These are phyloP conservation scores for Ustilago loliicola DNA, from an alignment of 1,284 basidiomycete species.

Conservation along the genomic window DNA sequence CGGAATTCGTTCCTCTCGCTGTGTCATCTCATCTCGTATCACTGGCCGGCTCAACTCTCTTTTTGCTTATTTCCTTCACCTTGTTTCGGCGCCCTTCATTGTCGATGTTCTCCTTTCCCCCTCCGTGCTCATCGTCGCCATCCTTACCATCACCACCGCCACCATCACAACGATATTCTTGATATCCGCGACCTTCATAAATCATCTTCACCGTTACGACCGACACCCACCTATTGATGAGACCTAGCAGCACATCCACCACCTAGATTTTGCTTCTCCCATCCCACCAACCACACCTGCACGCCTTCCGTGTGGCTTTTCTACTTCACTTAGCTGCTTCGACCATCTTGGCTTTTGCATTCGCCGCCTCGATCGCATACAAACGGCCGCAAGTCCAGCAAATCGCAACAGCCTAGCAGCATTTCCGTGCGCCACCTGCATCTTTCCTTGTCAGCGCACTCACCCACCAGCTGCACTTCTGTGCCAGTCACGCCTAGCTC, in stretches of 20 bases:
- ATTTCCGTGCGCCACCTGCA: conserved; percentile 7
- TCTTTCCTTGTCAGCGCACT: neutral
- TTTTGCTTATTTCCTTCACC: conserved; percentile 19
- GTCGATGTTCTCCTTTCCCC: neutral
- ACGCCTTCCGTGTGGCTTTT: conserved; percentile 8
- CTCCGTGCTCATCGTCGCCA: conserved; percentile 1
- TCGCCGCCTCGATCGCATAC: neutral
- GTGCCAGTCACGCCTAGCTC: neutral
- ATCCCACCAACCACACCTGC: conserved; percentile 9
- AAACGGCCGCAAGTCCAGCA: neutral
- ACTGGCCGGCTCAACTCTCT: neutral
- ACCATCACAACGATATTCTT: conserved; percentile 3
- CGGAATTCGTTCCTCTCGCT: conserved; percentile 31
- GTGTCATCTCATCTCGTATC: conserved; percentile 1
- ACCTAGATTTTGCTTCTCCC: conserved; percentile 9
- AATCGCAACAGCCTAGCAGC: neutral
- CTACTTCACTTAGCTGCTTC: neutral
- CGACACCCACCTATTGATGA: neutral
- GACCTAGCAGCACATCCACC: neutral
- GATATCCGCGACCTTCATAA: no score
- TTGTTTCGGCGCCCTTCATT: neutral
- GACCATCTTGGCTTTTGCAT: neutral
- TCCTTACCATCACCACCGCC: neutral
- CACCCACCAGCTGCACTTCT: neutral
- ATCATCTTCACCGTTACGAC: neutral